Conservation (phyloP, 441 rosid genomes). For the Metrosideros polymorpha region DNA sequence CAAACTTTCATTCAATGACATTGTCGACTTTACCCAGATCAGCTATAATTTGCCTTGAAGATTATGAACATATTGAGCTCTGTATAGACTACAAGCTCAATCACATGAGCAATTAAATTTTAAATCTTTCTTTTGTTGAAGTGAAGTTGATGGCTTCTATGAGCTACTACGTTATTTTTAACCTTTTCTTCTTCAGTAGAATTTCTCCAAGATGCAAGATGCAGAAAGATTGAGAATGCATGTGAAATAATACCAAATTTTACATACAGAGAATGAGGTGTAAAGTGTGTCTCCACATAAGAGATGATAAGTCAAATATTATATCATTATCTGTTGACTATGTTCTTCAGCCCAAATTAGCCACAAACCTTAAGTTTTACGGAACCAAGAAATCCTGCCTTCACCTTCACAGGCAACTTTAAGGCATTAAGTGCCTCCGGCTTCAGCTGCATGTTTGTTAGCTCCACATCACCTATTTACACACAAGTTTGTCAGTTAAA, state of each 20-base stretch:
- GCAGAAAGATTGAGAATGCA: not conserved
- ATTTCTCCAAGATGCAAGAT: not conserved
- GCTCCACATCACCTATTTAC: constrained; percentile 81
- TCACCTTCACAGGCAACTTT: constrained; percentile 92
- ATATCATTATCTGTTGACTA: not conserved
- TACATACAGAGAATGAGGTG: not conserved
- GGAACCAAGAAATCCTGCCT: constrained; percentile 99
- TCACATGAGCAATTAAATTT: not conserved
- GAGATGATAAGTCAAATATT: not conserved
- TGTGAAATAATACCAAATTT: not conserved
- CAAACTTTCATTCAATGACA: not conserved
- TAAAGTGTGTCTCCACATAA: not conserved
- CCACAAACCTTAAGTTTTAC: constrained; percentile 84
- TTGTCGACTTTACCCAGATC: not conserved
- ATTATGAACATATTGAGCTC: not conserved
- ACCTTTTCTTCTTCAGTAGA: not conserved
- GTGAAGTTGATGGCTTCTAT: not conserved
- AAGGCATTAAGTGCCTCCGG: constrained; percentile 98
- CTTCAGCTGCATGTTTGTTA: constrained; percentile 94
- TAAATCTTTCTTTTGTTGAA: not conserved
- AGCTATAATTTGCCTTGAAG: not conserved
- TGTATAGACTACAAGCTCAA: not conserved
- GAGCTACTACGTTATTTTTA: not conserved
- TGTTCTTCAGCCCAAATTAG: not conserved
- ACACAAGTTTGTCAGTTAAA: not conserved